Evolutionary conservation across 495 filamentous ascomycete genomes (phyloP), one percentile per base, ranked within the genome.

Genomic region (Mytilinidion resinicola): DNA sequence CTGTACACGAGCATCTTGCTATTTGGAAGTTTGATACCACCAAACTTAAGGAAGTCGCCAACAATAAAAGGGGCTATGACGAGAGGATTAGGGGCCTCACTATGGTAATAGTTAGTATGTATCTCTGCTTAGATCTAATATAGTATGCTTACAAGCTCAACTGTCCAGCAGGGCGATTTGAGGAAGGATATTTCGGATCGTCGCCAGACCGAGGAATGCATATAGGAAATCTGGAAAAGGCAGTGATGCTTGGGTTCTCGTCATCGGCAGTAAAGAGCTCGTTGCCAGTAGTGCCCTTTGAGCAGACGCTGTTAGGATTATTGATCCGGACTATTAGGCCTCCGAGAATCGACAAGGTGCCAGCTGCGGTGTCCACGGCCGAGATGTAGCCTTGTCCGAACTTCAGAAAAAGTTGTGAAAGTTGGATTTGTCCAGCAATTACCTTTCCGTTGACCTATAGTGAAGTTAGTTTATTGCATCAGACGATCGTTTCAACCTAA

Each of bases 161-260:
- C 57, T 57, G n/a, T 55, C 60, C 21, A 55, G 60, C 36, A 0
- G 71, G 72, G 0, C 73, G 67, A 53, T 76, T 73, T 17, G 64
- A 63, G 1, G 55, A 12, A 0, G 73, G 74, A 47, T 73, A 76
- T 3, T 70, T 59, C 0, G 62, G 53, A 19, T 76, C 74, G 7
- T 56, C 60, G 43, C 42, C 9, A 5, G 60, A 64, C 4, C 74
- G 65, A 0, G 73, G 74, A 20, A 76, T 67, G 51, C 74, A 76
- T 71, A 76, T 74, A 38, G 73, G 74, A 50, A 76, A 75, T 9
- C 74, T 73, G 4, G 61, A 65, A 35, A 74, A 76, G 1, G 73
- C 65, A 9, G 65, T 66, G 37, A 76, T 65, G 37, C 61, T 67
- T 1, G 74, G 74, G 61, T 65, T 76, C 54, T 65, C 60, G 44